Conservation (phyloP, 169 alveolate species). For the Theileria orientalis region DNA sequence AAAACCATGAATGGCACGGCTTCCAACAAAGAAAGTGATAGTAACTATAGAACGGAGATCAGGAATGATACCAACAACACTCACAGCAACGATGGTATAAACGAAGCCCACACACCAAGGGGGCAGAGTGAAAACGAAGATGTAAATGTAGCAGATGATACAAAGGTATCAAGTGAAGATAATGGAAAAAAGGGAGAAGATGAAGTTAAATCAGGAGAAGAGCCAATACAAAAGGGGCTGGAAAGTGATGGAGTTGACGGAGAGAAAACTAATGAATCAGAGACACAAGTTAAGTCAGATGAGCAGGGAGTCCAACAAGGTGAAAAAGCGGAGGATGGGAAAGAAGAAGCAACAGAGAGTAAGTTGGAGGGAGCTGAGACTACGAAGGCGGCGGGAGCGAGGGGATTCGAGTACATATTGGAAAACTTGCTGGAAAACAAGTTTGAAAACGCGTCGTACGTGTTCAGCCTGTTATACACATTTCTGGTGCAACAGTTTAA, state of each 20-base stretch:
- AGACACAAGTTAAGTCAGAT: background rate
- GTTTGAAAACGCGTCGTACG: slow-evolving; percentile 42
- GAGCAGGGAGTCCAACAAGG: background rate
- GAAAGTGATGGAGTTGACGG: no score
- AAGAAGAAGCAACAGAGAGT: background rate
- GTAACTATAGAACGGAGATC: no score
- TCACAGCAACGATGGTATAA: no score
- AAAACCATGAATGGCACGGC: no score
- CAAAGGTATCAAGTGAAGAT: background rate
- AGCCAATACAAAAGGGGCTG: no score
- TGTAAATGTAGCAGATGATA: no score
- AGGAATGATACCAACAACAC: no score
- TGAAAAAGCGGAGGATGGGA: background rate
- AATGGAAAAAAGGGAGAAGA: background rate
- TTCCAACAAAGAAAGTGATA: no score
- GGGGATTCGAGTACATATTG: slow-evolving; percentile 24
- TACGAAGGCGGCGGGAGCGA: background rate
- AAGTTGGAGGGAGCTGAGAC: no score
- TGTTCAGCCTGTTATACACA: slow-evolving; percentile 42
- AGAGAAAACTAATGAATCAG: background rate
- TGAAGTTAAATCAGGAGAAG: background rate
- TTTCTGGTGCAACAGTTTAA: slow-evolving; percentile 26
- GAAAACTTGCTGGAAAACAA: slow-evolving; percentile 42
- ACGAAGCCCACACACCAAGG: no score
- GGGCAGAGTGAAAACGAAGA: no score